Base-by-base conservation (phyloP, 352 stramenopile species). In the Globisporangium orthogonon region DNA sequence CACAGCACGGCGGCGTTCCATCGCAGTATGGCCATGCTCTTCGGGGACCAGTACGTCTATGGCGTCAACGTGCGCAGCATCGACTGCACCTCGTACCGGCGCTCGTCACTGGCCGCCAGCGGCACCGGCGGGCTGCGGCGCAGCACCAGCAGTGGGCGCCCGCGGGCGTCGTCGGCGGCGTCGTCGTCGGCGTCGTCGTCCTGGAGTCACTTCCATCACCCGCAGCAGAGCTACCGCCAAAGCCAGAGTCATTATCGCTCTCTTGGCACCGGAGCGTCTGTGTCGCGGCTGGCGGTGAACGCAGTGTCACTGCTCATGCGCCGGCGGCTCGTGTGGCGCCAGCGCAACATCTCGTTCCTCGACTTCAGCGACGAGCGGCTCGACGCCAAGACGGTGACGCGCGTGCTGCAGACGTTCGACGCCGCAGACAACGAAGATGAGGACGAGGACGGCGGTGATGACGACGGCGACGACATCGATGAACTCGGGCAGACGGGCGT, bases 371-470 rank as follows among this genome's bases (percentile, higher is more conserved):
- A 83, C 28, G 76, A 87, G 60, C 69, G 76, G 13, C 64, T 78
- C 29, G 69, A 79, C 46, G 58, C 66, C 35, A 83, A 84, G 60
- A 69, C 70, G 18, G 70, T 86, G 50, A 84, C 77, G 10, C 72
- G 78, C 28, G 78, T 89, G 52, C 73, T 89, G 44, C 72, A 82
- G 61, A 84, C 76, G 17, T 62, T 86, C 52, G 71, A 81, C 61
- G 57, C 67, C 45, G 29, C 63, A 23, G 58, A 69, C 6, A 59
- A 76, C 58, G 61, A 76, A 10, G 31, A 75, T 7, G 48, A 58
- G 15, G 31, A 63, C 1, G 55, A 67, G 1, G 65, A 78, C 14
- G 65, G 62, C 23, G 63, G 50, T 11, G 49, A 67, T 4, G 4
- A 41, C 15, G 35, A 29, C 23, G 31, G 60, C 1, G 55, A 67